phyloP scores from a whole-genome alignment of 2,329 filamentous ascomycete species.

The Aspergillus neoniger region DNA sequence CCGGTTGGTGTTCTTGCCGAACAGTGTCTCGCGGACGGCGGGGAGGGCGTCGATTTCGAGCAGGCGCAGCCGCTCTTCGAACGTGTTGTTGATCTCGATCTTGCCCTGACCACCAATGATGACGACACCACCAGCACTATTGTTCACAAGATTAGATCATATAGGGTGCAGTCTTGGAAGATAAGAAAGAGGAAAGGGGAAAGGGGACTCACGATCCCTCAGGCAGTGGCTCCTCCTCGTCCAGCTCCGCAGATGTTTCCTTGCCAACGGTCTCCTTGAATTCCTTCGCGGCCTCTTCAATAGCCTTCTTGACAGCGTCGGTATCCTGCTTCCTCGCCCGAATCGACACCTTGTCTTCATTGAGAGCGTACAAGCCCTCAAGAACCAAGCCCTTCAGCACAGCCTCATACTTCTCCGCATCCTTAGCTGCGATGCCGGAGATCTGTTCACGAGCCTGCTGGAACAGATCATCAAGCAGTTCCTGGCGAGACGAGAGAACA shows the following conservation, averaged over 20 bases:
- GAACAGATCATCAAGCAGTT: constrained; percentile 88
- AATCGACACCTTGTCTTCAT: constrained; percentile 74
- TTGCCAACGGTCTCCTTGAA: constrained; percentile 78
- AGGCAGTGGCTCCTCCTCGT: constrained; percentile 76
- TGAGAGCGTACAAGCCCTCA: constrained; percentile 85
- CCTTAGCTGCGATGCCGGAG: constrained; percentile 58
- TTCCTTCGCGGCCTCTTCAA: constrained; percentile 73
- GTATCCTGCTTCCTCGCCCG: constrained; percentile 79
- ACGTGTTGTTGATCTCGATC: constrained; percentile 98
- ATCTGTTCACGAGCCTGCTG: constrained; percentile 76
- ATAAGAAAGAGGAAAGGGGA: constrained; percentile 8
- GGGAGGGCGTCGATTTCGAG: constrained; percentile 84
- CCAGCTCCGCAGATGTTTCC: constrained; percentile 69
- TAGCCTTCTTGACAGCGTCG: constrained; percentile 73
- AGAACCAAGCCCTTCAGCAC: constrained; percentile 79
- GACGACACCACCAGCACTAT: constrained; percentile 77
- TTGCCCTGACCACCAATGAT: constrained; percentile 83
- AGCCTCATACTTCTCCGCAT: constrained; percentile 66
- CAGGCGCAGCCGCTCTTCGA: constrained; percentile 84
- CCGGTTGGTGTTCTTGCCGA: constrained; percentile 92
- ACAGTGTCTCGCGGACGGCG: constrained; percentile 79
- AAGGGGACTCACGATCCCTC: constrained; percentile 74
- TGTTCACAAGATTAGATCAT: constrained; percentile 12
- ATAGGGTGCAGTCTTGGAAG: no score
- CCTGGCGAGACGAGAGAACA: constrained; percentile 83